Evolutionary conservation across 2,329 filamentous ascomycete species (phyloP).

Genomic region (Aureobasidium vineae): DNA sequence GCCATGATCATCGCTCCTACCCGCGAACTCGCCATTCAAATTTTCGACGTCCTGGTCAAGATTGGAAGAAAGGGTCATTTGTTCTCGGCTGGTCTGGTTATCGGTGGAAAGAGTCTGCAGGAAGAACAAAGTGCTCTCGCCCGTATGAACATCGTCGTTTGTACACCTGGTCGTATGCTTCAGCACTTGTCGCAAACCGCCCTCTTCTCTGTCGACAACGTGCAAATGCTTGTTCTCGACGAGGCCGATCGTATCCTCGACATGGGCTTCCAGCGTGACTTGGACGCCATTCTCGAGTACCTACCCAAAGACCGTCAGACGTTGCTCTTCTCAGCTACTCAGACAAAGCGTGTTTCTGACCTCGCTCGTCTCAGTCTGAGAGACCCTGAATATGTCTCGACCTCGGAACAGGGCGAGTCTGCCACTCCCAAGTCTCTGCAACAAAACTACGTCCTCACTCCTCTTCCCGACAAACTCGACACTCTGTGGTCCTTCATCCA

Average conservation of each 20-base stretch:
- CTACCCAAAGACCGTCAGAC: conserved; percentile 84
- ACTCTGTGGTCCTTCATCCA: conserved; percentile 92
- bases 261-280: conserved; percentile 88
- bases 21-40: conserved; percentile 92
- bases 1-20: conserved; percentile 93
- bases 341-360: conserved; percentile 92
- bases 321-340: conserved; percentile 91
- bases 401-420: conserved; percentile 75
- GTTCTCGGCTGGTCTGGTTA: conserved; percentile 90
- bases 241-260: conserved; percentile 97
- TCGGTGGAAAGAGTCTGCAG: conserved; percentile 85
- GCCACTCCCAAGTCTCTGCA: conserved; percentile 83
- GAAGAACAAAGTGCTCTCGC: conserved; percentile 82
- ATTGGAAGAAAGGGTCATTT: conserved; percentile 78
- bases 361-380: conserved; percentile 82
- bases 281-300: conserved; percentile 92
- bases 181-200: conserved; percentile 96
- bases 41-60: conserved; percentile 90
- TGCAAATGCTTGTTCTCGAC: conserved; percentile 90
- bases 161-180: conserved; percentile 89
- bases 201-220: conserved; percentile 80
- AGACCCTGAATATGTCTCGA: conserved; percentile 92
- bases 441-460: conserved; percentile 87
- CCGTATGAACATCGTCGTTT: conserved; percentile 96
- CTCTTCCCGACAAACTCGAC: conserved; percentile 84